Percentiles rank a stretch among this genome's conserved stretches.
phyloP scores from a whole-genome alignment of 2,329 filamentous ascomycete genomes.

The Seiridium cupressi region DNA sequence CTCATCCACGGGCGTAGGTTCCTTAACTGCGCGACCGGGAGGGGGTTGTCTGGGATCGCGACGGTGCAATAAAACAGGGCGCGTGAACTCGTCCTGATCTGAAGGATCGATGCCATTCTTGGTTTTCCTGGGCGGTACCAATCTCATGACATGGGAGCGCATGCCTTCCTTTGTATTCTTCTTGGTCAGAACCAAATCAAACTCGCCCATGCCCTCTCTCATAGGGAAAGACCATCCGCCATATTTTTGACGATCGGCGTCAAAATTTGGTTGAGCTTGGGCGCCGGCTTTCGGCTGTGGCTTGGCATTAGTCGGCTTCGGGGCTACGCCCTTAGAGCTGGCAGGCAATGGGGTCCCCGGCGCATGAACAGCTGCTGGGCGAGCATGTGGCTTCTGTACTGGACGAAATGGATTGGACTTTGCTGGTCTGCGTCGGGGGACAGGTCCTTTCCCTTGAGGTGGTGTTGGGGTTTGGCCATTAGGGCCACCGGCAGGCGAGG shows the following conservation, averaged over 20 bases:
- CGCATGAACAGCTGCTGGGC: slow-evolving; percentile 26
- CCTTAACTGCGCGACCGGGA: slow-evolving; percentile 62
- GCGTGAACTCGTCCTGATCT: slow-evolving; percentile 75
- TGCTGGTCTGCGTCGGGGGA: slow-evolving; percentile 45
- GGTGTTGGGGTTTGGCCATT: slow-evolving; percentile 44
- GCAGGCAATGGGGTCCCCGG: slow-evolving; percentile 20
- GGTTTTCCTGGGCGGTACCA: slow-evolving; percentile 55
- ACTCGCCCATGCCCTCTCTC: slow-evolving; percentile 38
- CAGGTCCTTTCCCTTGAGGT: slow-evolving; percentile 37
- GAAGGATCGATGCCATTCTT: slow-evolving; percentile 59
- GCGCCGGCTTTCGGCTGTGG: slow-evolving; percentile 19
- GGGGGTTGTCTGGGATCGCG: slow-evolving; percentile 76
- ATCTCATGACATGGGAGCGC: slow-evolving; percentile 84
- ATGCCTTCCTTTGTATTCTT: slow-evolving; percentile 74
- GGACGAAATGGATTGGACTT: slow-evolving; percentile 62
- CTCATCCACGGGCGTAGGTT: slow-evolving; percentile 46
- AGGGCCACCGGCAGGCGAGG: slow-evolving; percentile 40
- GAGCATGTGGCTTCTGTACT: slow-evolving; percentile 48
- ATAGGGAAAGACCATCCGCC: slow-evolving; percentile 59
- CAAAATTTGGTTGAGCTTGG: slow-evolving; percentile 30
- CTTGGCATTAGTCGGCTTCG: slow-evolving; percentile 15
- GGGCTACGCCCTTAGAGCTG: slow-evolving; percentile 21
- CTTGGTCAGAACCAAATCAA: slow-evolving; percentile 81
- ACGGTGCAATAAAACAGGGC: slow-evolving; percentile 84
- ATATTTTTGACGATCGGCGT: slow-evolving; percentile 42